Evolutionary conservation across 257 asterid species (phyloP), one percentile per base, ranked within the genome.

Genomic region (Nicotiana otophora): DNA sequence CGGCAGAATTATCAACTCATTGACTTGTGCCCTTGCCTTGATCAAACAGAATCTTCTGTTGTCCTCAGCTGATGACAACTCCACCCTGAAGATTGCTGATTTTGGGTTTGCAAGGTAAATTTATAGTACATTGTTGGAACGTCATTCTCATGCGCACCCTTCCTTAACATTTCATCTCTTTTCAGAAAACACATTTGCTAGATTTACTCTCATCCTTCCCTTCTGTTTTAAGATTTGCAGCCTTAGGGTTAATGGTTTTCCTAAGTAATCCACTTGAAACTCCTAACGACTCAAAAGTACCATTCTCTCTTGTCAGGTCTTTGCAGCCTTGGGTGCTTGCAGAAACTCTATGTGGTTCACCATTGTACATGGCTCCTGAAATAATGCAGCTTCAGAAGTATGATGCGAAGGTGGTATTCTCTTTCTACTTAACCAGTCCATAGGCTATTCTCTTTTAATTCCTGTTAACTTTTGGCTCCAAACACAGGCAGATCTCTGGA

Each of bases 341-440:
- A 17, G 97, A 92, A 85, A 95, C 98, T 81, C 79, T 95, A 54
- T 95, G 98, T 84, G 98, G 98, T 81, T 95, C 98, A 46, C 98
- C 98, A 31, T 85, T 95, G 66, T 95, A 95, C 91, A 95, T 95
- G 98, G 98, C 98, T 89, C 98, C 98, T 20, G 98, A 95, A 88
- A 90, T 95, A 87, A 92, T 95, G 98, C 98, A 88, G 88, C 89
- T 81, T 64, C 91, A 90, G 87, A 92, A 91, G 88, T 95, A 95
- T 83, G 98, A 95, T 81, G 98, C 98, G 68, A 95, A 95, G 97
- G 98, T 93, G 90, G 81, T 84, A 81, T 84, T 85, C 51, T 79
- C 57, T 63, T 69, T 57, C 80, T 57, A 76, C 72, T 58, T 33
- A 69, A 64, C 57, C 67, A 51, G 60, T 83, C 42, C 83, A 74